phyloP scores from a whole-genome alignment of 352 stramenopile genomes.

The Globisporangium apiculatum region DNA sequence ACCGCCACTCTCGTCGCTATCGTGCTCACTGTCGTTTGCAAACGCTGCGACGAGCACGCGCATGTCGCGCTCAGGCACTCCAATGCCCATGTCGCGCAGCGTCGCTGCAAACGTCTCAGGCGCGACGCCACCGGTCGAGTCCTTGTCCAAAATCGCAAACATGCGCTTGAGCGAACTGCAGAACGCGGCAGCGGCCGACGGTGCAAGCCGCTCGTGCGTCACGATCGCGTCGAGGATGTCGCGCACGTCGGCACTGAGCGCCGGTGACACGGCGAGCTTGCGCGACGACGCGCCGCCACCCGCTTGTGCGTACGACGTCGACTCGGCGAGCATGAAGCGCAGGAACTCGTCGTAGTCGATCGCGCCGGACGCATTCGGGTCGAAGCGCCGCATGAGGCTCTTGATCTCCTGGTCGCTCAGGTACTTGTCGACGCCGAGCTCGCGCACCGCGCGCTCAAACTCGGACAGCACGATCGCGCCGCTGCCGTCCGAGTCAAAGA shows the following conservation, averaged over 20 bases:
- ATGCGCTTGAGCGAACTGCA: constrained; percentile 69
- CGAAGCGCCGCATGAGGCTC: constrained; percentile 69
- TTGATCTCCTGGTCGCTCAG: constrained; percentile 72
- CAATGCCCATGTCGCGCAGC: constrained; percentile 56
- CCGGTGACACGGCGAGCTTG: constrained; percentile 9
- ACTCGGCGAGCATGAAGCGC: constrained; percentile 66
- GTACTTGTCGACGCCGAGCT: constrained; percentile 70
- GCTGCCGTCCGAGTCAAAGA: constrained; percentile 70
- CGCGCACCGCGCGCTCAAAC: constrained; percentile 59
- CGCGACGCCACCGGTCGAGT: constrained; percentile 43
- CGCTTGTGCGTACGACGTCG: constrained; percentile 22
- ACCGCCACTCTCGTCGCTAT: constrained; percentile 8
- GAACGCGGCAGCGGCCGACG: constrained; percentile 34
- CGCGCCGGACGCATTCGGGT: constrained; percentile 54
- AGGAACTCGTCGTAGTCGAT: constrained; percentile 75
- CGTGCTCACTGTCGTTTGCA: constrained; percentile 5
- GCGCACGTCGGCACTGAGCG: constrained; percentile 16
- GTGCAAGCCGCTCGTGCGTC: constrained; percentile 37
- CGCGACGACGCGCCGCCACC: constrained; percentile 10
- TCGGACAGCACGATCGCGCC: constrained; percentile 64
- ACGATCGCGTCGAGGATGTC: constrained; percentile 44
- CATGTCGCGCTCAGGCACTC: constrained; percentile 28
- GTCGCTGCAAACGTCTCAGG: constrained; percentile 43
- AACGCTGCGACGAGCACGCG: constrained; percentile 41
- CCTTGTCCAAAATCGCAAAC: constrained; percentile 78